These are phyloP conservation scores for Abelmoschus esculentus DNA, from an alignment of 345 rosid genomes.

Conservation along the genomic window DNA sequence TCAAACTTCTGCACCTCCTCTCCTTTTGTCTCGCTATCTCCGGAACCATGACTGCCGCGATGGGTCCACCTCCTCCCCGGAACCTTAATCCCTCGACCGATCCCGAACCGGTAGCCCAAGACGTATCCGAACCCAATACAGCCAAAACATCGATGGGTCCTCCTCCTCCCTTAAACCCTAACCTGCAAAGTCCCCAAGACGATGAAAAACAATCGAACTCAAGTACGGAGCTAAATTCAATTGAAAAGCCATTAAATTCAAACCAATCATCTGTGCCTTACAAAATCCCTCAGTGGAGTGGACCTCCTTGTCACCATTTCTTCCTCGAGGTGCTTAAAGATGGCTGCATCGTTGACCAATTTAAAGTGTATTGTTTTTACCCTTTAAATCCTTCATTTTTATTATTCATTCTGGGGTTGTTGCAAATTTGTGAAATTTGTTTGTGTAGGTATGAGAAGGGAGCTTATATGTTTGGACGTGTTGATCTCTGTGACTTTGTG, in stretches of 20 bases:
- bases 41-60: conserved; percentile 23
- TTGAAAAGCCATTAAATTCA: conserved; percentile 12
- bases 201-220: conserved; percentile 26
- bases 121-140: conserved; percentile 11
- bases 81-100: conserved; percentile 21
- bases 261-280: conserved; percentile 52
- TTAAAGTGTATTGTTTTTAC: conserved; percentile 36
- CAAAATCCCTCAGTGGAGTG: conserved; percentile 87
- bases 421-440: background rate
- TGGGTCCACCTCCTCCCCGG: conserved; percentile 56
- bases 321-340: conserved; percentile 77
- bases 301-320: conserved; percentile 55
- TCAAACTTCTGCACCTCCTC: background rate
- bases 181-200: conserved; percentile 7
- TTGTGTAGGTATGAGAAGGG: conserved; percentile 64
- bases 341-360: conserved; percentile 60
- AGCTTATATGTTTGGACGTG: conserved; percentile 95
- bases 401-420: conserved; percentile 10
- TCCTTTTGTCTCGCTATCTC: background rate
- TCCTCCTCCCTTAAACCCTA: conserved; percentile 23
- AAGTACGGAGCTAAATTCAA: conserved; percentile 4
- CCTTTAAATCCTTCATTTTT: background rate
- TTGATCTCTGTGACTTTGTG: conserved; percentile 72
- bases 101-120: background rate
- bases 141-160: conserved; percentile 27